Base-by-base conservation (phyloP, 2,329 filamentous ascomycete genomes). In the Colletotrichum theobromicola region DNA sequence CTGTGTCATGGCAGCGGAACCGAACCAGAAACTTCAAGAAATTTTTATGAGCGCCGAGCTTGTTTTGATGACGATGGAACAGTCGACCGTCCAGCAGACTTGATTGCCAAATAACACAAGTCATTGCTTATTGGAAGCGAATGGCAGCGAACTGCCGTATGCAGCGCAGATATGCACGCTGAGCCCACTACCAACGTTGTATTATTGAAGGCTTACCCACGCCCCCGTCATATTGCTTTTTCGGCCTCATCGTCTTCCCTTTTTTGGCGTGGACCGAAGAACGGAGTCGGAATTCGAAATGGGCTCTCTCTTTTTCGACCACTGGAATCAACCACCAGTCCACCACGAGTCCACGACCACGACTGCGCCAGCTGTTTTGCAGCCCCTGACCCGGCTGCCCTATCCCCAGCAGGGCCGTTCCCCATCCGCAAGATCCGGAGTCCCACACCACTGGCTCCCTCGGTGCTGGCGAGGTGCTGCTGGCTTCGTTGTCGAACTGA, bases 361-460 rank as follows among this genome's bases (percentile, higher is more conserved):
- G 63, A 55, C 62, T 68, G 57, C 62, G 60, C 30, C 65, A 46
- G 42, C 42, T 46, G 42, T n/a, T 21, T 46, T 60, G 35, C 67
- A 8, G 71, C 69, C 69, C 64, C 71, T 71, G 67, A 74, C 71
- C 67, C 16, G 35, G 71, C 67, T n/a, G 53, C 67, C 65, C 37
- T 74, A 70, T 35, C n/a, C 24, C 58, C 53, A 53, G 6, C 55
- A 34, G 16, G 30, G 42, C 42, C 42, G n/a, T 64, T 28, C 35
- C 61, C 61, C 61, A 37, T 64, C 66, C 62, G 72, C 63, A 46
- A 72, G 35, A 37, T 63, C 72, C 72, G 62, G 57, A 72, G 57
- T 67, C 57, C 34, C 42, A 55, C 55, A 55, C 18, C 24, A 12
- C 26, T 57, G 55, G 55, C 28, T 67, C 32, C 37, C 37, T 57